Base-by-base conservation (phyloP, 148 eudicot species). In the Rhododendron henanense region DNA sequence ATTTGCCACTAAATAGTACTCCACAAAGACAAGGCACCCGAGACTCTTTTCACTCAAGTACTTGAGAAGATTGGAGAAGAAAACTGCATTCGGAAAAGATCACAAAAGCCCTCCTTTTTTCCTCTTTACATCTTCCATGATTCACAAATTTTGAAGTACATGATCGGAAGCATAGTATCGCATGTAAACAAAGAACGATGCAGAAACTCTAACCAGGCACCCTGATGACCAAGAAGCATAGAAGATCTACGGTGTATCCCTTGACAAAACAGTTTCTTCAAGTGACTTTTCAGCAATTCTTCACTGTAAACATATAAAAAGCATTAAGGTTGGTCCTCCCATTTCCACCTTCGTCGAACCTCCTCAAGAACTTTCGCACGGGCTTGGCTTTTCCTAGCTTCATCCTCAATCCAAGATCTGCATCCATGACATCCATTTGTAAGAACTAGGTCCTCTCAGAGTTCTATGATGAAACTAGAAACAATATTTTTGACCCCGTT, bases 331-430 rank as follows among this genome's bases (percentile, higher is more conserved):
- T 90, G 84, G 4, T 91, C 83, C 57, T 90, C 92, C 98, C 97
- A 95, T 86, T 87, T 92, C 99, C 99, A 96, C 86, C 97, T 88
- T 65, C 93, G 90, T 10, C 91, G 91, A 51, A 89, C 98, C 88
- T 93, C 97, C 90, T 93, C 94, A 25, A 96, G 96, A 76, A 96
- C 97, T 89, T 93, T 94, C 45, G 91, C 92, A 67, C 98, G 95
- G 50, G 93, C 95, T 88, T 92, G 87, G 83, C 94, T 94, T 92
- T 94, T 95, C 89, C 90, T 92, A 15, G 96, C 98, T 93, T 95
- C 99, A 61, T 96, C 97, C 92, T 95, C 97, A 25, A 96, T 92
- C 99, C 99, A 96, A 79, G 95, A 93, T 87, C 99, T 95, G 95
- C 87, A 91, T 31, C 73, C 63, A 88, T 45, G 41, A 6, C 69